Base-by-base conservation (phyloP, 371 early-diverging fungal species). In the Rhizopus delemar region DNA sequence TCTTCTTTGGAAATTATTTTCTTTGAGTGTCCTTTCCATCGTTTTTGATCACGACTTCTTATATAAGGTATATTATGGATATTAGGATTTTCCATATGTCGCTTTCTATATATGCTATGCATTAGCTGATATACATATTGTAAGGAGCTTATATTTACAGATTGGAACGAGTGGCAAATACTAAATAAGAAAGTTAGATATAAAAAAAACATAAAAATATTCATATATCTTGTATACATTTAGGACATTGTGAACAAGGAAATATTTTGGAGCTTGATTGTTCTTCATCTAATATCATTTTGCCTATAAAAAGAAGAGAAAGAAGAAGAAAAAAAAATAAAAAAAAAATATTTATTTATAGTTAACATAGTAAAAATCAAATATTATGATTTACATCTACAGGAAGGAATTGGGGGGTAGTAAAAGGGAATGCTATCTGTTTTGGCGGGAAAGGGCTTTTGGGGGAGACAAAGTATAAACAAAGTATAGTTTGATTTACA, bases 1-100 rank as follows among this genome's bases (percentile, higher is more conserved):
- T 82, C 80, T 55, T 77, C 76, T 59, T 76, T 75, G 6, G 78
- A 76, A 15, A 74, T 73, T 5, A 78, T 67, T 53, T 82, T 82
- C 61, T 82, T 82, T 39, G 79, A 76, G 57, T 82, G 82, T 0
- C 82, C 82, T 45, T 82, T 79, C 82, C 82, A 82, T 49, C 82
- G 60, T 46, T 82, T 82, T 55, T 82, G 82, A 60, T 82, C 82
- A 32, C 82, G 76, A 38, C 76, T 70, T 55, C 82, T 70, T 12
- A 78, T 74, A 41, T 82, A 82, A 11, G 82, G 82, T 43, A 80
- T 79, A 52, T 78, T 81, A 51, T 66, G 70, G 8, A 70, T 70
- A 52, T 70, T 70, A 45, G 71, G 71, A 32, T 70, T 70, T 59
- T 70, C 71, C 68, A 70, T 60, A 55, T 70, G 71, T 9, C 75